Evolutionary conservation across 805 yeast species (phyloP), one percentile per base, ranked within the genome.

Genomic region (Komagataella ulmi): DNA sequence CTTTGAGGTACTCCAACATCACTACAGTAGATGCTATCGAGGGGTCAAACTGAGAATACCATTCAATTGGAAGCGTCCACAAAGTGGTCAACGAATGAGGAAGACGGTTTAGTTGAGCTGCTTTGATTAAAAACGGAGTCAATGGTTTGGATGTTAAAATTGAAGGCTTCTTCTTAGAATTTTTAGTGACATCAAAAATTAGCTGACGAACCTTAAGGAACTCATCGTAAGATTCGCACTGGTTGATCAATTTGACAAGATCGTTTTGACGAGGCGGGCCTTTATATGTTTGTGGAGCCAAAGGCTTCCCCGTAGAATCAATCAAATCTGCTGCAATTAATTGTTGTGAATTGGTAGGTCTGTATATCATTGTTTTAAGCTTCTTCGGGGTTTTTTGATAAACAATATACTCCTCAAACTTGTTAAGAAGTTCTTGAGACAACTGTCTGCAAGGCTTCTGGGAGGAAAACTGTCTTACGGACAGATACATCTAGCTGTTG

Each of bases 321-420:
- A 54, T 53, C 50, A 55, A 47, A 43, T 55, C 54, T 12, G 54
- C 53, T 43, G 54, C 51, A 30, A 55, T 47, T 30, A 55, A 50
- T 10, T 46, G 48, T 17, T 50, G 49, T 3, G 56, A 53, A 46
- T 54, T 53, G 43, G 51, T 53, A 7, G 54, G 55, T 47, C 54
- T 53, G 30, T 55, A 55, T 7, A 55, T 49, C 23, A 52, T 50
- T 17, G 51, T 50, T 36, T 48, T 50, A 40, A 53, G 46, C 36
- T 49, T 49, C 30, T 24, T 44, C 4, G 54, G 52, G n/a, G 54
- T 50, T 49, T 53, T 50, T 40, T 46, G 47, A 24, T 49, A 47
- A 14, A 30, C 24, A 21, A 54, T 23, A 10, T 44, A 49, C 7
- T 49, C 50, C 24, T 54, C 51, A 14, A 52, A 47, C 24, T 46